These are phyloP conservation scores for Salvia sclarea DNA, from an alignment of 305 asterid species.

Conservation along the genomic window DNA sequence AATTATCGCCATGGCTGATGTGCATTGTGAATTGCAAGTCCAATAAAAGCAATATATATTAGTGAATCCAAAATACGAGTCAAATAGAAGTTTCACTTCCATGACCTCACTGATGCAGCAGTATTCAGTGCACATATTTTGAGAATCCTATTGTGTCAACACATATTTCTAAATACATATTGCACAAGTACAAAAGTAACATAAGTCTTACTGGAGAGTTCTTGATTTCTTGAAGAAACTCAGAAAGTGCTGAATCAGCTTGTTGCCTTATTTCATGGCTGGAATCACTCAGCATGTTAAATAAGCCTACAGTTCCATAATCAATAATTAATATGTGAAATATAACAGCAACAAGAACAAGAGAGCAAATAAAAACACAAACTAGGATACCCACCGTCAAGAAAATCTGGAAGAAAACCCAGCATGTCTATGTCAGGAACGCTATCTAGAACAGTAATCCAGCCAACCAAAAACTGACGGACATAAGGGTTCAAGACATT, in stretches of 20 bases:
- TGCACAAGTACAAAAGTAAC: conserved; percentile 23
- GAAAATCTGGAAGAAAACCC: conserved; percentile 99
- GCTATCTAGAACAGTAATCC: conserved; percentile 99
- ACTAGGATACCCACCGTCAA: conserved; percentile 73
- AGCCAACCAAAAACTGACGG: conserved; percentile 98
- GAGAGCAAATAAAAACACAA: conserved; percentile 25
- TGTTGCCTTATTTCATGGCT: conserved; percentile 99
- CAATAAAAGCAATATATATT: conserved; percentile 9
- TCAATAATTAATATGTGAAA: conserved; percentile 22
- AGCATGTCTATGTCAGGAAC: conserved; percentile 99
- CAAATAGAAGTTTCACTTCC: conserved; percentile 14
- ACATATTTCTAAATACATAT: conserved; percentile 18
- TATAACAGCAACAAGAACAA: conserved; percentile 28
- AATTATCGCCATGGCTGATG: conserved; percentile 9
- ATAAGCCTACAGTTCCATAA: conserved; percentile 68
- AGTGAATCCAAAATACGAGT: conserved; percentile 23
- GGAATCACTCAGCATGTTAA: conserved; percentile 96
- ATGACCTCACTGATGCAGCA: conserved; percentile 26
- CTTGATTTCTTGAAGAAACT: conserved; percentile 97
- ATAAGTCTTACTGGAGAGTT: conserved; percentile 89
- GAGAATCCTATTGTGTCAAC: conserved; percentile 22
- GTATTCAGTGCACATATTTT: neutral
- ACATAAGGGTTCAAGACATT: conserved; percentile 94
- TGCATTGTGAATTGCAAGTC: conserved; percentile 2
- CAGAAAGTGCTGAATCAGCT: conserved; percentile 99